Conservation (phyloP, 2,329 filamentous ascomycete species). For the Juglanconis sp. region DNA sequence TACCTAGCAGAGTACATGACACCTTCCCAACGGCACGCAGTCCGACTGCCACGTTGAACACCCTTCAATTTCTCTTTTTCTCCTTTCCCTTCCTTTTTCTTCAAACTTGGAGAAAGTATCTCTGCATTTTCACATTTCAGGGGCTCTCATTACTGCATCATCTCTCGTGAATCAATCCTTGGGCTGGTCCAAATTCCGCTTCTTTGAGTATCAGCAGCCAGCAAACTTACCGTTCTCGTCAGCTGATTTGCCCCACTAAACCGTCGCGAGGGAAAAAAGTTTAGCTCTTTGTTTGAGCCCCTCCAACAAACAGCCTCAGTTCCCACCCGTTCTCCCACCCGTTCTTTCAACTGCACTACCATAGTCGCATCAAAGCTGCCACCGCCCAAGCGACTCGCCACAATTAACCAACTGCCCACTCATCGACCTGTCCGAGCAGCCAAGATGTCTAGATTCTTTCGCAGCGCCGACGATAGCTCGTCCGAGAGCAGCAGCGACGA, state of each 20-base stretch:
- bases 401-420: background rate
- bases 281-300: conserved; percentile 8
- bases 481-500: conserved; percentile 94
- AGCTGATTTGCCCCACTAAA: background rate
- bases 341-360: conserved; percentile 12
- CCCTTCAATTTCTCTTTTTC: too few relatives aligned
- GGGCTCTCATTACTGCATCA: too few relatives aligned
- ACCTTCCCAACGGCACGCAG: too few relatives aligned
- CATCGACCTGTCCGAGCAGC: conserved; percentile 2
- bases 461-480: conserved; percentile 87
- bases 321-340: conserved; percentile 1
- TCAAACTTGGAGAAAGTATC: too few relatives aligned
- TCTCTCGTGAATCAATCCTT: background rate
- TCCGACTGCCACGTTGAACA: too few relatives aligned
- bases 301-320: background rate
- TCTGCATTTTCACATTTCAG: too few relatives aligned
- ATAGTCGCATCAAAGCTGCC: conserved; percentile 15
- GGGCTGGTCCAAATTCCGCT: background rate
- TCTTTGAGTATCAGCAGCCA: background rate
- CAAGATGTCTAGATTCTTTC: conserved; percentile 96
- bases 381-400: conserved; percentile 7
- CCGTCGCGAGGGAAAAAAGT: background rate
- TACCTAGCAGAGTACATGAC: too few relatives aligned
- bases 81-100: too few relatives aligned
- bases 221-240: background rate